These are phyloP conservation scores for Boletus rubroflammeus DNA, from an alignment of 768 basidiomycete genomes.

Conservation along the genomic window DNA sequence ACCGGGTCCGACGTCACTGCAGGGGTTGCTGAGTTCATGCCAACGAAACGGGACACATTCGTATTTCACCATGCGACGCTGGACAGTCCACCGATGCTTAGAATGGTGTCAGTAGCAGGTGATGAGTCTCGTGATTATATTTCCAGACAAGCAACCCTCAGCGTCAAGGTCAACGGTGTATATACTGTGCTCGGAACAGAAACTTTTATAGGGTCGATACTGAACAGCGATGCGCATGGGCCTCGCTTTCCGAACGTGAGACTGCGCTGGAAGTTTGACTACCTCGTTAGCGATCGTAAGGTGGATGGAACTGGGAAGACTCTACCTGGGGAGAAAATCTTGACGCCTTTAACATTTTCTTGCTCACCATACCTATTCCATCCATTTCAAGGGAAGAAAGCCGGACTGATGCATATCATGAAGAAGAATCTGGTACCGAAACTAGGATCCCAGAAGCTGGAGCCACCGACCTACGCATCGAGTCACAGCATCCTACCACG, in stretches of 20 bases:
- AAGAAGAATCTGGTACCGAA: slow-evolving; percentile 69
- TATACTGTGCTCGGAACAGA: slow-evolving; percentile 74
- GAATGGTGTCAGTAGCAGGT: slow-evolving; percentile 62
- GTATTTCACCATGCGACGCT: slow-evolving; percentile 70
- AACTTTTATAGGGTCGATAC: slow-evolving; percentile 25
- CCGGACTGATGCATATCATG: slow-evolving; percentile 66
- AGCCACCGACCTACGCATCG: slow-evolving; percentile 36
- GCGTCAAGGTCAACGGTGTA: slow-evolving; percentile 67
- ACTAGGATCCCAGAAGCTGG: slow-evolving; percentile 57
- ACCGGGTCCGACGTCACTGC: slow-evolving; percentile 33
- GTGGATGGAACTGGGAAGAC: slow-evolving; percentile 43
- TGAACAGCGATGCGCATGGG: slow-evolving; percentile 17
- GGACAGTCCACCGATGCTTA: slow-evolving; percentile 63
- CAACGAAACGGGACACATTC: slow-evolving; percentile 53
- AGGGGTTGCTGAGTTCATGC: slow-evolving; percentile 64
- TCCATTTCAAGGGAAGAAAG: slow-evolving; percentile 60
- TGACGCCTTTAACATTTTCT: slow-evolving; percentile 71
- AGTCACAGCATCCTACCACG: slow-evolving; percentile 2
- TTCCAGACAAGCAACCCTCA: slow-evolving; percentile 69
- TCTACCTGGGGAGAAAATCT: slow-evolving; percentile 62
- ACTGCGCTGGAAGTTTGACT: slow-evolving; percentile 76
- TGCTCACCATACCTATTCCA: slow-evolving; percentile 66
- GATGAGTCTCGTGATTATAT: slow-evolving; percentile 72
- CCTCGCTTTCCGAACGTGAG: slow-evolving; percentile 32
- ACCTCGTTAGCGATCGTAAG: slow-evolving; percentile 62